Evolutionary conservation across 495 filamentous ascomycete genomes (phyloP), one percentile per base, ranked within the genome.

Genomic region (Neurospora sp.): DNA sequence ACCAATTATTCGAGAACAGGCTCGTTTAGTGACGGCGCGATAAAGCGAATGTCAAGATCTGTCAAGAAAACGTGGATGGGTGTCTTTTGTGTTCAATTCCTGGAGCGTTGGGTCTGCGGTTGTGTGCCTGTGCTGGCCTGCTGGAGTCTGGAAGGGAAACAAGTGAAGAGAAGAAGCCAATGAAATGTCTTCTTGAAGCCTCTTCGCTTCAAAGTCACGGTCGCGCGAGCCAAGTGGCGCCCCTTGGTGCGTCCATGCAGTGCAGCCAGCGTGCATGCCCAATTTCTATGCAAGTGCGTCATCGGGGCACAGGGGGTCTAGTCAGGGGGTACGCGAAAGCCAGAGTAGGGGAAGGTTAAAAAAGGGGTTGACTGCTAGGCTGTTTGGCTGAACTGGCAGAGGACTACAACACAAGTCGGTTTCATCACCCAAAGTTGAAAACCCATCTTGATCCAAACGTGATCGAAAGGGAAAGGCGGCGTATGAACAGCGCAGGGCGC

Each of bases 241-340:
- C 75, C 73, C 71, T 71, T 77, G 77, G 77, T 74, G 40, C 70
- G 28, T 62, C 54, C 54, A 66, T 62, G 54, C 39, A 31, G 31
- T 70, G 76, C 73, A 70, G 24, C 69, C 73, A 74, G 70, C 73
- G 54, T 66, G 28, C 54, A 62, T 31, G 54, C 54, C 43, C 54
- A 38, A 34, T 72, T 71, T 74, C 74, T 48, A 45, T 71, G 70
- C 71, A 73, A 78, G 74, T 81, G 79, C 79, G 79, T 81, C 79
- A 81, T 81, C 76, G 75, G 77, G 79, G 74, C 39, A 40, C 42
- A 39, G 39, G 70, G 24, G 69, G 42, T 34, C 37, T 31, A 24
- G 71, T 24, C n/a, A 69, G 24, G 28, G 34, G 71, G 34, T 69
- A 37, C 24, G 4, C 21, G 24, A 36, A 70, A 36, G 31, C 37